Percentiles rank a stretch among this genome's conserved stretches.
Evolutionary conservation across 768 basidiomycete genomes (phyloP).

Genomic region (Pisolithus tinctorius): DNA sequence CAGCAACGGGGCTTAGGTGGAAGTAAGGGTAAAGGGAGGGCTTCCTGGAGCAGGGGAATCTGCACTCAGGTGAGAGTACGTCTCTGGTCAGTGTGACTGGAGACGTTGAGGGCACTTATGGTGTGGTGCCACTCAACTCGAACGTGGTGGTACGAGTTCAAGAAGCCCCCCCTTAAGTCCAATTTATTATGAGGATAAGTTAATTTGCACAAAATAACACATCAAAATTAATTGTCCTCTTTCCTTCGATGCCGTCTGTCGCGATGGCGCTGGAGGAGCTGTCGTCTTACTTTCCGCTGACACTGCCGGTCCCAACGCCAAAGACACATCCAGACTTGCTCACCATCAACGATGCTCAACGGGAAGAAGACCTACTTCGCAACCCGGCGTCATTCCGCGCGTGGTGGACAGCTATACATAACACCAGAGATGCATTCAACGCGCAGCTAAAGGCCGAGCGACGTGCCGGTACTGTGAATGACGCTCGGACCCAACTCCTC

Average conservation of each 20-base stretch:
- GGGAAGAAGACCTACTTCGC: conserved; percentile 90
- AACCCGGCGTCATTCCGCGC: conserved; percentile 88
- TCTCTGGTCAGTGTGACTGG: too few species aligned
- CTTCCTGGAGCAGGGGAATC: too few species aligned
- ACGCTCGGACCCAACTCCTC: conserved; percentile 52
- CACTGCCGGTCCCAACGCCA: conserved; percentile 79
- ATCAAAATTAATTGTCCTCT: not conserved
- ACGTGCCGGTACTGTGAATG: conserved; percentile 37
- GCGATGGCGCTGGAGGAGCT: conserved; percentile 48
- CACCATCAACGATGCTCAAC: conserved; percentile 65
- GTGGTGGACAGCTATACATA: conserved; percentile 86
- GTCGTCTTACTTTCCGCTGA: conserved; percentile 68
- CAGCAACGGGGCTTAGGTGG: too few species aligned
- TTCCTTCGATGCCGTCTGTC: conserved; percentile 45
- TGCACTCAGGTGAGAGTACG: too few species aligned
- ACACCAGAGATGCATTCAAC: conserved; percentile 59
- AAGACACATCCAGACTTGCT: conserved; percentile 72
- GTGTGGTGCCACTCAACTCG: too few species aligned
- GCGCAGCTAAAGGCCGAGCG: conserved; percentile 51
- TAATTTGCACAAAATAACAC: too few species aligned
- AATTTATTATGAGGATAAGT: too few species aligned
- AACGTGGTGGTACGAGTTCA: too few species aligned
- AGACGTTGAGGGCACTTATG: too few species aligned
- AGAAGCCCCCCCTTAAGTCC: too few species aligned
- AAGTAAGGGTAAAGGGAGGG: too few species aligned